Base-by-base conservation (phyloP, 352 stramenopile species). In the Pythium monospermum region DNA sequence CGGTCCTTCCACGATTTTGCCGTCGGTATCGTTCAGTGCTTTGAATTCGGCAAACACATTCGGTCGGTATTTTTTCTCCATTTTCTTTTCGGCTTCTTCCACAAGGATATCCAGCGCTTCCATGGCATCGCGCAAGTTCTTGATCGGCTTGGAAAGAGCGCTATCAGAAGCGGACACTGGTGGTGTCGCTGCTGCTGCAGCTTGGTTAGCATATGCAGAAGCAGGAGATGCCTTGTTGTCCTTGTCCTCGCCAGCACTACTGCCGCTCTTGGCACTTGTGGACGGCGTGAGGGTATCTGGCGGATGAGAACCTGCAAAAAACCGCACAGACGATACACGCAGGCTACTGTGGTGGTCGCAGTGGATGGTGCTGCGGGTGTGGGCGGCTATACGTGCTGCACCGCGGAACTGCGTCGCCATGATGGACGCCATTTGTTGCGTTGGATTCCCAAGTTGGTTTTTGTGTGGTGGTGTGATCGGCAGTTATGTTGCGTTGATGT, bases 21-120 rank as follows among this genome's bases (percentile, higher is more conserved):
- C 83, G 36, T 86, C 69, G 37, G 76, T 94, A 59, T 94, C 83
- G 65, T 94, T 94, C 55, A 90, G 81, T 64, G 87, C 70, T 66
- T 94, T 94, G 65, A 92, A 91, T 67, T 94, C 83, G 45, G 67
- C 79, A 45, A 94, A 91, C 71, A 91, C 91, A 49, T 94, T 90
- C 48, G 83, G 83, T 1, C 81, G 66, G 65, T 94, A 94, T 61
- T 91, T 87, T 60, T 90, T 91, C 59, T 81, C 77, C 22, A 85
- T 63, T 56, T 93, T 93, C 60, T 82, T 81, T 49, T 91, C 83
- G 11, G 82, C 82, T 47, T 93, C 83, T 39, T 90, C 74, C 35
- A 93, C 82, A 72, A 93, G 83, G 48, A 77, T 70, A 55, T 93
- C 83, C 48, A 91, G 64, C 30, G 80, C 68, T 38, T 93, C 75